phyloP scores from a whole-genome alignment of 192 early-diverging fungal genomes.

The Coemansia sp. region DNA sequence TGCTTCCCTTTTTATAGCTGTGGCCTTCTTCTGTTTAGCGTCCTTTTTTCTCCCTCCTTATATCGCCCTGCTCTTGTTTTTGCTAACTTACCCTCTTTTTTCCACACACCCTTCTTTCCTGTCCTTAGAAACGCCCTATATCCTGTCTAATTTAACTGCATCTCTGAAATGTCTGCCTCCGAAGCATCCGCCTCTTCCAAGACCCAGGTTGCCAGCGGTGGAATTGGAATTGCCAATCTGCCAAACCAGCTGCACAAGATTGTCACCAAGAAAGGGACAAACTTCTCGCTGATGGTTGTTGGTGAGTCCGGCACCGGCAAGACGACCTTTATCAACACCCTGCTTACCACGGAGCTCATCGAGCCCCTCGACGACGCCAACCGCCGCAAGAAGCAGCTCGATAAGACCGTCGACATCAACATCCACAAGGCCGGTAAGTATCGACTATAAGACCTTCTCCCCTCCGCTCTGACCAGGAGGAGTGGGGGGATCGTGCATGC shows the following conservation, averaged over 20 bases:
- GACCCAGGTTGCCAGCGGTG: slow-evolving; percentile 47
- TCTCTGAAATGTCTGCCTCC: slow-evolving; percentile 41
- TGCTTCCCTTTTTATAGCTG: slow-evolving; percentile 10
- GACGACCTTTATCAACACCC: slow-evolving; percentile 98
- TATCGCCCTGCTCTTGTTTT: background rate
- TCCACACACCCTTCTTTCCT: background rate
- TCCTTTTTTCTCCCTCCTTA: background rate
- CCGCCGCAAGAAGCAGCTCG: slow-evolving; percentile 88
- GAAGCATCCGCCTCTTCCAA: slow-evolving; percentile 42
- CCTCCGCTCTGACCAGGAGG: background rate
- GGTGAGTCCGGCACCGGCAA: slow-evolving; percentile 98
- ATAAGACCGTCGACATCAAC: slow-evolving; percentile 97
- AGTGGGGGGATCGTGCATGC: too few species aligned
- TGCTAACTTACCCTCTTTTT: background rate
- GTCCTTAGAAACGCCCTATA: background rate
- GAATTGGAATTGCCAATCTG: slow-evolving; percentile 95
- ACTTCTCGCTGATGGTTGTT: slow-evolving; percentile 96
- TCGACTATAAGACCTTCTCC: too few species aligned
- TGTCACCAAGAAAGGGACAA: slow-evolving; percentile 93
- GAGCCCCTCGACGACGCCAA: slow-evolving; percentile 78
- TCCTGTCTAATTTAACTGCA: slow-evolving; percentile 6
- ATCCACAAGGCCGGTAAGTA: slow-evolving; percentile 88
- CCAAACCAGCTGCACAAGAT: slow-evolving; percentile 99
- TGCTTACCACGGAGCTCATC: slow-evolving; percentile 92
- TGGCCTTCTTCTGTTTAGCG: slow-evolving; percentile 2